Conservation (phyloP, 495 filamentous ascomycete species). For the Neurospora sp. region DNA sequence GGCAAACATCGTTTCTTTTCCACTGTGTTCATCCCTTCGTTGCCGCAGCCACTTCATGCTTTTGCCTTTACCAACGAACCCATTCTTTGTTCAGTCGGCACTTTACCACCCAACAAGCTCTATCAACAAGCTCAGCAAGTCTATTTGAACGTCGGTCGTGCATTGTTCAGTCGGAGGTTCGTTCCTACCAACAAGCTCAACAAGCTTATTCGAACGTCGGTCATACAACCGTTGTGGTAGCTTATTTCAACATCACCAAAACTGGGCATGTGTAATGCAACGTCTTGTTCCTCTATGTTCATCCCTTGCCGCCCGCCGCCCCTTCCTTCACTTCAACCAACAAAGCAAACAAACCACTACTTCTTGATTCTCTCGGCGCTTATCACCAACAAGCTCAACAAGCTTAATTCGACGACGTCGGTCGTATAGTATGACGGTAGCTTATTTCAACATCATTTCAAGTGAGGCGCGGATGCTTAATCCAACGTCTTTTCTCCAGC, state of each 20-base stretch:
- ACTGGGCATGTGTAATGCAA: too few relatives aligned
- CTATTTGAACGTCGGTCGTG: neutral
- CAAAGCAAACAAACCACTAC: too few relatives aligned
- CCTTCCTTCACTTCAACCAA: too few relatives aligned
- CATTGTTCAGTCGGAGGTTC: neutral
- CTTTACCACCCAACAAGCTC: too few relatives aligned
- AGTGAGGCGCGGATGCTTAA: too few relatives aligned
- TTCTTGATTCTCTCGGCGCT: too few relatives aligned
- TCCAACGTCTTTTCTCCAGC: too few relatives aligned
- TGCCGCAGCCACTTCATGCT: neutral
- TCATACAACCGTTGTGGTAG: neutral
- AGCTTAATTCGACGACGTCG: neutral
- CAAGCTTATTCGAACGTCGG: neutral
- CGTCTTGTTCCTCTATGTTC: too few relatives aligned
- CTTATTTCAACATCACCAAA: neutral
- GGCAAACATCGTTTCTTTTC: too few relatives aligned
- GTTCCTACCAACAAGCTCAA: too few relatives aligned
- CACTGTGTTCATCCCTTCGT: neutral
- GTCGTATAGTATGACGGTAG: neutral
- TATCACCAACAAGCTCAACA: neutral
- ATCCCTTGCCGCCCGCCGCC: too few relatives aligned
- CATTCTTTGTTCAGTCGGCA: neutral
- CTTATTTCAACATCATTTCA: neutral
- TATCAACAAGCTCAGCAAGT: neutral
- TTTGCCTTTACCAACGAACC: neutral